These are phyloP conservation scores for Spathaspora girioi DNA, from an alignment of 805 yeast genomes.

Conservation along the genomic window DNA sequence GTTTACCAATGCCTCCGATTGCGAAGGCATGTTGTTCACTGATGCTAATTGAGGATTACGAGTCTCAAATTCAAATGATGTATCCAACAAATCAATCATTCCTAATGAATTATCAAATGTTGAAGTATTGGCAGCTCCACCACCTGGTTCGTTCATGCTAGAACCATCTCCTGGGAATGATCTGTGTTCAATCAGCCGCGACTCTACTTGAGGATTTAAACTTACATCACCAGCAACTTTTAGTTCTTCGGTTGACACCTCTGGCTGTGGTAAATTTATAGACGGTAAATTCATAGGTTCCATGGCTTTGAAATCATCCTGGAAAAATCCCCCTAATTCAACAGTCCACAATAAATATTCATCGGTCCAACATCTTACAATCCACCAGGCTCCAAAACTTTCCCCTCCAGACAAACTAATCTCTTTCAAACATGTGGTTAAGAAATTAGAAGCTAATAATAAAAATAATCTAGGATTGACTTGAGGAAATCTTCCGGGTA, in stretches of 20 bases:
- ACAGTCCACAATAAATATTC: constrained; percentile 68
- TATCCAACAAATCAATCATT: constrained; percentile 10
- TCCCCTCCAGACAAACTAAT: constrained; percentile 55
- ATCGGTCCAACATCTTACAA: constrained; percentile 69
- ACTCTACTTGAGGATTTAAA: background rate
- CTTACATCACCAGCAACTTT: background rate
- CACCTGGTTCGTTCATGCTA: background rate
- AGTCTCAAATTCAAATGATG: constrained; percentile 8
- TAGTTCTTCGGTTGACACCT: too few species aligned
- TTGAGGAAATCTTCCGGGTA: constrained; percentile 48
- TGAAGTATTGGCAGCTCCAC: background rate
- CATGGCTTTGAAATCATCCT: constrained; percentile 19
- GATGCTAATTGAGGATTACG: constrained; percentile 2
- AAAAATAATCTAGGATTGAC: constrained; percentile 54
- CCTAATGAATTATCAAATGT: constrained; percentile 8
- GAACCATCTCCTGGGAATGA: background rate
- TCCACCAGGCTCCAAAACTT: constrained; percentile 75
- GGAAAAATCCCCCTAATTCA: constrained; percentile 56
- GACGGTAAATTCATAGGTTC: background rate
- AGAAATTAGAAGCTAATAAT: constrained; percentile 48
- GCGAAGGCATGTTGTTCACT: constrained; percentile 3
- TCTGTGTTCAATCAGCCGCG: background rate
- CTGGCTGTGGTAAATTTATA: background rate
- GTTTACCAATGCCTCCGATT: constrained; percentile 7
- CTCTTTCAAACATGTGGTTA: constrained; percentile 60